These are phyloP conservation scores for Mycosphaerelloides madeirae DNA, from an alignment of 2,329 filamentous ascomycete species.

Conservation along the genomic window DNA sequence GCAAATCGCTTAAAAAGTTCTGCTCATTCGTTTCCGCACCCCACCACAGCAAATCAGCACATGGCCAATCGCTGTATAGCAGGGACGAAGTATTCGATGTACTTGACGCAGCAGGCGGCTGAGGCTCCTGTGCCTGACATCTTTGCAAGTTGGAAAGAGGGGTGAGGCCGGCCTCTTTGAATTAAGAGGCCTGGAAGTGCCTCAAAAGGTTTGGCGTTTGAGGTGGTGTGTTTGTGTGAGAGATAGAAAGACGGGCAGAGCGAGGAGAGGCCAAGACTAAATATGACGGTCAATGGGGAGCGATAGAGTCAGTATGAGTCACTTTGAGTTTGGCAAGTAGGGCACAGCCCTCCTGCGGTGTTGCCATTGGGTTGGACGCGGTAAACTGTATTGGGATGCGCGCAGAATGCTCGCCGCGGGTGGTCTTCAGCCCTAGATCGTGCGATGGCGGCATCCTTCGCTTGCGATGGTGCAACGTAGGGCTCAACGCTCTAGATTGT, in stretches of 20 bases:
- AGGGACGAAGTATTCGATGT: not conserved
- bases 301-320: not conserved
- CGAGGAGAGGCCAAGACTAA: not conserved
- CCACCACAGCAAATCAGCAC: slow-evolving; percentile 7
- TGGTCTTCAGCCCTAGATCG: too few relatives aligned
- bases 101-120: not conserved
- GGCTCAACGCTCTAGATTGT: too few relatives aligned
- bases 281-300: not conserved
- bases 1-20: slow-evolving; percentile 1
- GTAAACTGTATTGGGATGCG: too few relatives aligned
- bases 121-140: slow-evolving; percentile 7
- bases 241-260: not conserved
- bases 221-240: not conserved
- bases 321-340: not conserved
- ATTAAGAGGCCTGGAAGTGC: slow-evolving; percentile 8
- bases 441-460: too few relatives aligned
- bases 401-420: too few relatives aligned
- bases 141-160: slow-evolving; percentile 7
- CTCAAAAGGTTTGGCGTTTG: not conserved
- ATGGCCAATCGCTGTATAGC: slow-evolving; percentile 1
- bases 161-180: slow-evolving; percentile 6
- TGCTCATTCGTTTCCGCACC: not conserved
- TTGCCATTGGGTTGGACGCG: too few relatives aligned
- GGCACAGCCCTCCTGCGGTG: too few relatives aligned
- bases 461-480: too few relatives aligned